Evolutionary conservation across 345 rosid species (phyloP).

Genomic region (Eucalyptus cloeziana): DNA sequence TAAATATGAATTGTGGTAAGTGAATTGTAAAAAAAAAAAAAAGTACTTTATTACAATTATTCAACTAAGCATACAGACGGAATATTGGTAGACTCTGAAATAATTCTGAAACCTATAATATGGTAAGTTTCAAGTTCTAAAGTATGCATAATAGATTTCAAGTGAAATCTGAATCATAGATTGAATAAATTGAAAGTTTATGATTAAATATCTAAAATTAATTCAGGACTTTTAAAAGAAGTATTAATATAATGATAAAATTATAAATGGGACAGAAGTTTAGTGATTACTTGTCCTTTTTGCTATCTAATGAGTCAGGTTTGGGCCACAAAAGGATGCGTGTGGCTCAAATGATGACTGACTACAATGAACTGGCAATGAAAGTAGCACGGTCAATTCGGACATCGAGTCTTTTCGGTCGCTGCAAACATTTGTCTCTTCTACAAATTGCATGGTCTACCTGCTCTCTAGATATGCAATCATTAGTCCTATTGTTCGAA

Average conservation of each 20-base stretch:
- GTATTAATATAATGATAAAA: too few species aligned
- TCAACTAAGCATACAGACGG: fast-evolving
- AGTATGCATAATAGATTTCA: too few species aligned
- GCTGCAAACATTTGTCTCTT: background rate
- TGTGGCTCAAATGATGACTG: background rate
- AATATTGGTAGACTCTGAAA: too few species aligned
- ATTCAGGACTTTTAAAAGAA: too few species aligned
- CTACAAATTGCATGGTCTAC: background rate
- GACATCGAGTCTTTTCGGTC: background rate
- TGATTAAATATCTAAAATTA: too few species aligned
- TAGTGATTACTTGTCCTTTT: background rate
- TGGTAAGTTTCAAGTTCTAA: too few species aligned
- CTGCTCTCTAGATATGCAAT: background rate
- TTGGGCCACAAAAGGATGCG: background rate
- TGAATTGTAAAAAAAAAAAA: too few species aligned
- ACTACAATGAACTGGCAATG: background rate
- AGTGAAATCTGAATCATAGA: too few species aligned
- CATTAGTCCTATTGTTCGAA: background rate
- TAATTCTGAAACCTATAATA: fast-evolving
- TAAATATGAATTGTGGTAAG: too few species aligned
- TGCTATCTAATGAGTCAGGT: background rate
- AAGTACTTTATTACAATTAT: too few species aligned
- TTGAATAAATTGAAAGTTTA: too few species aligned
- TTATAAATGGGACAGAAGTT: too few species aligned
- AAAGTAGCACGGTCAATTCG: background rate